These are phyloP conservation scores for Rhododendron molle DNA, from an alignment of 148 eudicot species.

Conservation along the genomic window DNA sequence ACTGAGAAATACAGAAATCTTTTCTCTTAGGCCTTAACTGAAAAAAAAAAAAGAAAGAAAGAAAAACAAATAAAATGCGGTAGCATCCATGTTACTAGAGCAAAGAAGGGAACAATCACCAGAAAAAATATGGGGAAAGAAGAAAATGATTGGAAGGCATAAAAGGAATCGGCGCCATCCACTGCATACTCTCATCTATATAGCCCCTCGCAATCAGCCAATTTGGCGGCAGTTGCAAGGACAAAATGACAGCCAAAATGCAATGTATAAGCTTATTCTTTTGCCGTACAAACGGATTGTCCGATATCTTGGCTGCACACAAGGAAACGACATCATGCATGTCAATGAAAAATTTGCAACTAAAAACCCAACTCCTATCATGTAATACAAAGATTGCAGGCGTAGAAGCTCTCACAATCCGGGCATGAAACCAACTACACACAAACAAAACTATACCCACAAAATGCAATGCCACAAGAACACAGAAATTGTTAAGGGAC, in stretches of 20 bases:
- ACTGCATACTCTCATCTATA: constrained; percentile 43
- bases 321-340: too few relatives aligned
- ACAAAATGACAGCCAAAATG: not conserved
- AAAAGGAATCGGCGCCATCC: constrained; percentile 64
- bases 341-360: too few relatives aligned
- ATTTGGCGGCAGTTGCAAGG: not conserved
- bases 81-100: not conserved
- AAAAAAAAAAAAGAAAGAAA: too few relatives aligned
- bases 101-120: constrained; percentile 31
- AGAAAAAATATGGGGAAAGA: constrained; percentile 54
- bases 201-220: not conserved
- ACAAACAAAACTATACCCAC: not conserved
- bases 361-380: too few relatives aligned
- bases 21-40: too few relatives aligned
- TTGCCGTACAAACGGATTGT: too few relatives aligned
- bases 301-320: too few relatives aligned
- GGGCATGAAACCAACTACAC: not conserved
- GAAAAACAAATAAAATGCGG: not conserved
- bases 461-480: not conserved
- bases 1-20: too few relatives aligned
- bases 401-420: not conserved
- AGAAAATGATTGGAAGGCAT: constrained; percentile 54
- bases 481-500: not conserved
- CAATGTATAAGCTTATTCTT: not conserved
- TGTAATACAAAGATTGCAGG: not conserved